phyloP scores from a whole-genome alignment of 257 asterid genomes.

The Scutellaria galericulata region DNA sequence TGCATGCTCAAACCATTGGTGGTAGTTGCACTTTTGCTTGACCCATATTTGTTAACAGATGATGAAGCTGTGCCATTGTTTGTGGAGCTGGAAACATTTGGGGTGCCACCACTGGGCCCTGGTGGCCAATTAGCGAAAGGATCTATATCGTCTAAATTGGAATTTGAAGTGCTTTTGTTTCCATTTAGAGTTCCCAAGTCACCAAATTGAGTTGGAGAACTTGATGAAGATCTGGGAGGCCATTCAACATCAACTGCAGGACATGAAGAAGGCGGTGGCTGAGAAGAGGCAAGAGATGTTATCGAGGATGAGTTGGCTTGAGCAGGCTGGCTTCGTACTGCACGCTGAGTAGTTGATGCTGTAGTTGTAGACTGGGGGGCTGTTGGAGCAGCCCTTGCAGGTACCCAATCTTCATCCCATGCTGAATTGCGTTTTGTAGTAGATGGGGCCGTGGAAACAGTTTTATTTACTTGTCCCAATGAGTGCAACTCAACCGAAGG shows the following conservation, averaged over 20 bases:
- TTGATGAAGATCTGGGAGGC: conserved; percentile 78
- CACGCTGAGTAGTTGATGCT: conserved; percentile 53
- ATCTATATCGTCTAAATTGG: conserved; percentile 69
- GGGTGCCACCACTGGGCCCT: conserved; percentile 60
- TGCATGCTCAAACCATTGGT: conserved; percentile 58
- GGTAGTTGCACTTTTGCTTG: conserved; percentile 39
- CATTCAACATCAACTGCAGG: conserved; percentile 98
- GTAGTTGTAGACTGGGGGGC: conserved; percentile 46
- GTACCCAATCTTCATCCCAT: conserved; percentile 98
- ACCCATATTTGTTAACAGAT: conserved; percentile 42
- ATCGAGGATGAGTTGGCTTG: conserved; percentile 46
- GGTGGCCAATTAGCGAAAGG: conserved; percentile 99
- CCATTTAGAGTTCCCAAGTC: conserved; percentile 45
- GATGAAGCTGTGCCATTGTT: conserved; percentile 53
- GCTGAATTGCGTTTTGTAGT: conserved; percentile 62
- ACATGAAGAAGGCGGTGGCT: conserved; percentile 61
- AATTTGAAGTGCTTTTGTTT: conserved; percentile 48
- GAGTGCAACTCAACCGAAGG: conserved; percentile 46
- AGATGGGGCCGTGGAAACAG: conserved; percentile 50
- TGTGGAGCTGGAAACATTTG: conserved; percentile 47
- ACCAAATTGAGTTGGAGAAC: conserved; percentile 45
- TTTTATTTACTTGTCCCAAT: conserved; percentile 60
- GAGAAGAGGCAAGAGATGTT: conserved; percentile 53
- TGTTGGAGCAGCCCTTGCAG: conserved; percentile 61
- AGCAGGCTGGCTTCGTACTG: conserved; percentile 48